Percentiles rank a stretch among this genome's conserved stretches.
Conservation (phyloP, 768 basidiomycete genomes). For the Tephrocybe rancida region DNA sequence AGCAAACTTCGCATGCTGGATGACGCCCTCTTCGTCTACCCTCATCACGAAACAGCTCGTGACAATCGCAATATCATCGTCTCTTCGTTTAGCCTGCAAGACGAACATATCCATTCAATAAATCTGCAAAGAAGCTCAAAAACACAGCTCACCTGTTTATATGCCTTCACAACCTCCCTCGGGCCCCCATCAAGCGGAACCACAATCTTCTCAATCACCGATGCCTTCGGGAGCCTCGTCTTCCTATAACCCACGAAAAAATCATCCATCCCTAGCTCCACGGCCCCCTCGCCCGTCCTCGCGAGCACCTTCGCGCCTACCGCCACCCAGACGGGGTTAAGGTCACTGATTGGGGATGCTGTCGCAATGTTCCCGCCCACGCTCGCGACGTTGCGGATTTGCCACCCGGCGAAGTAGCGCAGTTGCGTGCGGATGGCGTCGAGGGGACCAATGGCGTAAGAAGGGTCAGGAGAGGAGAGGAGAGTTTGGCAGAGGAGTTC, state of each 20-base stretch:
- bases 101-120: no score
- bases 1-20: constrained; percentile 14
- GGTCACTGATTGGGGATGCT: constrained; percentile 17
- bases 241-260: constrained; percentile 18
- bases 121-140: no score
- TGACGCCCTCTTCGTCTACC: constrained; percentile 6
- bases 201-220: constrained; percentile 15
- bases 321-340: constrained; percentile 18
- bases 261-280: constrained; percentile 16
- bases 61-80: constrained; percentile 19
- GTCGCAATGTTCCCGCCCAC: constrained; percentile 18
- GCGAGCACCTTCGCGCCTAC: constrained; percentile 10
- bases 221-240: constrained; percentile 10
- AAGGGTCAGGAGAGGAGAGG: neutral
- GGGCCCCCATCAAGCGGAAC: constrained; percentile 17
- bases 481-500: constrained; percentile 11
- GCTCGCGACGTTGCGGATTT: constrained; percentile 17
- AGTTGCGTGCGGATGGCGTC: constrained; percentile 14
- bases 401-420: constrained; percentile 17
- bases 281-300: neutral
- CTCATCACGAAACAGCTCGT: constrained; percentile 16
- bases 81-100: constrained; percentile 13
- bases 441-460: constrained; percentile 13
- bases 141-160: constrained; percentile 19
- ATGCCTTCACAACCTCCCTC: constrained; percentile 16